A percentile compares a stretch with the other conserved stretches of the same genome.
Evolutionary conservation across 768 basidiomycete species (phyloP).

Genomic region (Hydnum rufescens): DNA sequence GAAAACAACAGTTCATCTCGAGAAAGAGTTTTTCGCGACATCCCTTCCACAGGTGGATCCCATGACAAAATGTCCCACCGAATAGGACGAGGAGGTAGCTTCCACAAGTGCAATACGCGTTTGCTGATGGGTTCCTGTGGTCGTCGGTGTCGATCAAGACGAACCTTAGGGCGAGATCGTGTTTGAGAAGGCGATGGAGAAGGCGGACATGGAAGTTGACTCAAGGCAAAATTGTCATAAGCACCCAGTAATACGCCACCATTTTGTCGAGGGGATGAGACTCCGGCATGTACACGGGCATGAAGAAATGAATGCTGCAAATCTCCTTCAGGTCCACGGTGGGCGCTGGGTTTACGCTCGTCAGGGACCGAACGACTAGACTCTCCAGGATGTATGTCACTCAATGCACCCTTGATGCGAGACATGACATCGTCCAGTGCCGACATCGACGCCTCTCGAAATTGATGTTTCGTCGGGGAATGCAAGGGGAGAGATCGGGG

Average conservation of each 20-base stretch:
- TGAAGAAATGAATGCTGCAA: not conserved
- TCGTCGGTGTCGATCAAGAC: not conserved
- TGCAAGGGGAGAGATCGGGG: no score
- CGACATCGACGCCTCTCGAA: slow-evolving; percentile 40
- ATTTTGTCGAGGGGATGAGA: not conserved
- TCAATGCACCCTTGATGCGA: slow-evolving; percentile 60
- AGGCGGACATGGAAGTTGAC: not conserved
- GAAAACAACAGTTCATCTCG: slow-evolving; percentile 31
- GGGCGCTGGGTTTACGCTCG: not conserved
- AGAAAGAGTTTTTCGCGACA: slow-evolving; percentile 38
- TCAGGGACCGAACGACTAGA: not conserved
- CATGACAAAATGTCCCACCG: slow-evolving; percentile 53
- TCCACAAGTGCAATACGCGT: slow-evolving; percentile 27
- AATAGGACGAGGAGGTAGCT: slow-evolving; percentile 18
- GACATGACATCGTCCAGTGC: slow-evolving; percentile 69
- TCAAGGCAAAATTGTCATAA: not conserved
- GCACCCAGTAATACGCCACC: not conserved
- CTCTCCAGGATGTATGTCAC: slow-evolving; percentile 6
- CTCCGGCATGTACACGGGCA: not conserved
- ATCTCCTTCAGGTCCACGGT: not conserved
- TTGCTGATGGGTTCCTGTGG: not conserved
- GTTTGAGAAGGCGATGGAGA: not conserved
- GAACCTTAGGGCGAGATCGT: not conserved
- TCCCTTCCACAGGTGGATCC: slow-evolving; percentile 48
- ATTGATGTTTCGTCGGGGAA: slow-evolving; percentile 15